These are phyloP conservation scores for Lathyrus aphaca DNA, from an alignment of 306 rosid species.

Conservation along the genomic window DNA sequence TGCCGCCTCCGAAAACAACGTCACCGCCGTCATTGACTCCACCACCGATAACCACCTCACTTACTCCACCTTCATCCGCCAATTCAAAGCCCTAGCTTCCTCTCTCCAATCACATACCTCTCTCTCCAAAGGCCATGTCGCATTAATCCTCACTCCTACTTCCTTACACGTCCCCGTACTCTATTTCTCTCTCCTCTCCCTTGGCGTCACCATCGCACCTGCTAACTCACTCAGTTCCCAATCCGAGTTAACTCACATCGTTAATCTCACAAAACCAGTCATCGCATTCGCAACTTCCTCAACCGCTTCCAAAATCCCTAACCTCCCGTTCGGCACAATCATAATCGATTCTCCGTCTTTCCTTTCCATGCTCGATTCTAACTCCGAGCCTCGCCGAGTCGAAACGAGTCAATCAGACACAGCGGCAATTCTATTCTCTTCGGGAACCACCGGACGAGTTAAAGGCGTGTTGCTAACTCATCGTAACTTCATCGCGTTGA, in stretches of 20 bases:
- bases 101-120: constrained; percentile 43
- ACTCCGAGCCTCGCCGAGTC: not conserved
- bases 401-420: constrained; percentile 55
- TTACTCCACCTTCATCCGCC: constrained; percentile 57
- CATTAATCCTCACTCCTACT: constrained; percentile 68
- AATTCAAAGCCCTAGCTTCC: constrained; percentile 54
- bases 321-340: constrained; percentile 45
- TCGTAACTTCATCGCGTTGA: constrained; percentile 59
- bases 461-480: constrained; percentile 78
- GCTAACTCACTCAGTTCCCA: constrained; percentile 68
- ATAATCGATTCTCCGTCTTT: constrained; percentile 73
- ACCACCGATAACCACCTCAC: constrained; percentile 55
- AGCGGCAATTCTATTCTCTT: constrained; percentile 82
- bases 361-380: constrained; percentile 53
- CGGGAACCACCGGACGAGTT: constrained; percentile 85
- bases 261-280: constrained; percentile 55
- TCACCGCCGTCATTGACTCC: constrained; percentile 58
- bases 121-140: constrained; percentile 71
- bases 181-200: constrained; percentile 68
- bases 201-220: constrained; percentile 71
- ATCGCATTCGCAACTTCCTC: constrained; percentile 64
- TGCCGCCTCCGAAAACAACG: constrained; percentile 34
- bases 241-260: constrained; percentile 65
- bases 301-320: constrained; percentile 42
- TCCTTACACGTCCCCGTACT: constrained; percentile 74